These are phyloP conservation scores for Iberis pinnata DNA, from an alignment of 345 rosid species.

Conservation along the genomic window DNA sequence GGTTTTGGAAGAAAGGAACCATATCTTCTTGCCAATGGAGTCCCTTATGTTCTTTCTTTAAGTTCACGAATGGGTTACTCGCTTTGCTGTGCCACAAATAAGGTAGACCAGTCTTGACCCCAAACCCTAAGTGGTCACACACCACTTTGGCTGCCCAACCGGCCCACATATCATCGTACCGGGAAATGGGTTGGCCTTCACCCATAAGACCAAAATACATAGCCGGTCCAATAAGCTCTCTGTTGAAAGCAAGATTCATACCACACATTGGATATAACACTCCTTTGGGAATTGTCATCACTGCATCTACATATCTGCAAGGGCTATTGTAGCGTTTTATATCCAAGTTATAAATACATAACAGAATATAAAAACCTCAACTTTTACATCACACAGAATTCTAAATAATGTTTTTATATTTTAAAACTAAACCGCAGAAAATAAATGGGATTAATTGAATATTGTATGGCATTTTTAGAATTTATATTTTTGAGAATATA, in stretches of 20 bases:
- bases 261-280: slow-evolving; percentile 98
- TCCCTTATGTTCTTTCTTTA: slow-evolving; percentile 85
- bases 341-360: slow-evolving; percentile 1
- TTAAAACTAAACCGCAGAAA: too few species aligned
- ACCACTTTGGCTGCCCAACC: slow-evolving; percentile 99
- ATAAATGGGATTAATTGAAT: too few species aligned
- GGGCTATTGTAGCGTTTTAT: too few species aligned
- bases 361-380: too few species aligned
- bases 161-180: slow-evolving; percentile 98
- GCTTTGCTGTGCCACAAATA: slow-evolving; percentile 94
- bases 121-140: slow-evolving; percentile 79
- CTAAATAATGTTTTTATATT: too few species aligned
- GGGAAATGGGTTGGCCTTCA: slow-evolving; percentile 92
- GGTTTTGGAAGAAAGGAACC: slow-evolving; percentile 81
- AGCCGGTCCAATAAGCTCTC: slow-evolving; percentile 92
- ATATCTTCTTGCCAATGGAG: slow-evolving; percentile 97
- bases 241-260: slow-evolving; percentile 86
- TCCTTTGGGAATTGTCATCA: slow-evolving; percentile 88
- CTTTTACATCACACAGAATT: too few species aligned
- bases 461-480: too few species aligned
- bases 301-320: slow-evolving; percentile 87
- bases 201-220: slow-evolving; percentile 99
- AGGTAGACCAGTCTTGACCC: slow-evolving; percentile 84
- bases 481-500: too few species aligned
- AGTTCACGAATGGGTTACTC: slow-evolving; percentile 87